Evolutionary conservation across 805 yeast species (phyloP), one percentile per base, ranked within the genome.

Genomic region (Monosporozyma unispora): DNA sequence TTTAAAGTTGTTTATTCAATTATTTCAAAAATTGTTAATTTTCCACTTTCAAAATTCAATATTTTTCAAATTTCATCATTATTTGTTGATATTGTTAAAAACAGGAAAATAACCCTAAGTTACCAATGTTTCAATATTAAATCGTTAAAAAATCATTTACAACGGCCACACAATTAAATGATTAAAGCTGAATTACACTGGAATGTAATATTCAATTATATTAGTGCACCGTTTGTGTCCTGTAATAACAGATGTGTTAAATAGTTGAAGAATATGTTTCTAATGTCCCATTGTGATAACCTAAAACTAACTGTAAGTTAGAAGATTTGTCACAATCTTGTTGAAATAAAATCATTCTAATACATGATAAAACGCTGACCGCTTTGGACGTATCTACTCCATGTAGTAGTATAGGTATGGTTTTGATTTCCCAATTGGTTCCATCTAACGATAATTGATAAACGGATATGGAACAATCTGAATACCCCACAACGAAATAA

Each of bases 401-500:
- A 12, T 39, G 16, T 5, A 39, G 42, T 21, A 8, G 4, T 5
- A 39, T 21, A 5, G 42, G 42, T 7, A 39, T 39, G 16, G 2
- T 7, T 39, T 21, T 21, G 10, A 21, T 39, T 39, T 21, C n/a
- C 42, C 42, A 39, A 10, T 21, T 6, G 12, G 10, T n/a, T 4
- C 22, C 22, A 11, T 21, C 9, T 21, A 39, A 39, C 9, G 10
- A 21, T 9, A 74, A 52, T 48, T 67, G 70, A 49, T 63, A 61
- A 1, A 72, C 40, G 3, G 60, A 55, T 25, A 72, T 49, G 0
- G 48, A 53, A 10, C 69, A 68, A 54, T 62, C 57, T 4, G 52
- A 38, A 62, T 66, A 65, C 1, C 78, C 79, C 2, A 71, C 55
- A 0, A 67, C 19, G 12, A 44, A n/a, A 44, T 44, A 44, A 12